Conservation (phyloP, 371 early-diverging fungal species). For the Batkoa obscura region DNA sequence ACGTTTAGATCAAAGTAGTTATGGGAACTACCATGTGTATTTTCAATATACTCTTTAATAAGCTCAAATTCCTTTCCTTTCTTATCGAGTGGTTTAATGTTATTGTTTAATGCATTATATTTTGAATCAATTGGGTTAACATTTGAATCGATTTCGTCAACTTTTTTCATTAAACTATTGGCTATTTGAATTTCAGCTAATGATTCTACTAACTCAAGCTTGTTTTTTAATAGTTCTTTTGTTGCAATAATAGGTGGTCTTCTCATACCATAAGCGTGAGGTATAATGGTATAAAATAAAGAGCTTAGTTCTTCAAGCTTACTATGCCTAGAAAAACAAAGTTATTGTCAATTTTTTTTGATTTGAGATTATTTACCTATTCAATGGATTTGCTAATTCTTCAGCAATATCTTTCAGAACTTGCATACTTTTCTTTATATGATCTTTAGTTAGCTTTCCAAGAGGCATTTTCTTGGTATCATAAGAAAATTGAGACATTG, state of each 20-base stretch:
- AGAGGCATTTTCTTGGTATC: conserved; percentile 39
- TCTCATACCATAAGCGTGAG: conserved; percentile 28
- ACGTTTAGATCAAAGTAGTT: conserved; percentile 15
- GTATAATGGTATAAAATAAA: conserved; percentile 32
- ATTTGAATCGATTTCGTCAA: conserved; percentile 8
- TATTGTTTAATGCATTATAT: conserved; percentile 20
- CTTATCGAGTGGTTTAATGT: conserved; percentile 23
- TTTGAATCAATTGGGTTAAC: conserved; percentile 25
- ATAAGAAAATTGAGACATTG: conserved; percentile 9
- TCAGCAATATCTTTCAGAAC: conserved; percentile 23
- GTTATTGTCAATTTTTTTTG: not conserved
- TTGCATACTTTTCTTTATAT: conserved; percentile 24
- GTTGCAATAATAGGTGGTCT: conserved; percentile 23
- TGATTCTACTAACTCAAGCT: conserved; percentile 35
- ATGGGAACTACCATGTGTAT: conserved; percentile 29
- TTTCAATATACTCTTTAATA: conserved; percentile 22
- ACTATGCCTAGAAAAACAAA: not conserved
- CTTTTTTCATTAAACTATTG: conserved; percentile 20
- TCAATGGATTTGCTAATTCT: conserved; percentile 6
- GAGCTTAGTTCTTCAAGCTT: not conserved
- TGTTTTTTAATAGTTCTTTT: conserved; percentile 16
- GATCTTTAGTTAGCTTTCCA: conserved; percentile 32
- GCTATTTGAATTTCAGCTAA: conserved; percentile 37
- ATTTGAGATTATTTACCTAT: conserved; percentile 4
- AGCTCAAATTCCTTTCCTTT: conserved; percentile 21